Evolutionary conservation across 148 eudicot genomes (phyloP).

Genomic region (Pouteria glomerata): DNA sequence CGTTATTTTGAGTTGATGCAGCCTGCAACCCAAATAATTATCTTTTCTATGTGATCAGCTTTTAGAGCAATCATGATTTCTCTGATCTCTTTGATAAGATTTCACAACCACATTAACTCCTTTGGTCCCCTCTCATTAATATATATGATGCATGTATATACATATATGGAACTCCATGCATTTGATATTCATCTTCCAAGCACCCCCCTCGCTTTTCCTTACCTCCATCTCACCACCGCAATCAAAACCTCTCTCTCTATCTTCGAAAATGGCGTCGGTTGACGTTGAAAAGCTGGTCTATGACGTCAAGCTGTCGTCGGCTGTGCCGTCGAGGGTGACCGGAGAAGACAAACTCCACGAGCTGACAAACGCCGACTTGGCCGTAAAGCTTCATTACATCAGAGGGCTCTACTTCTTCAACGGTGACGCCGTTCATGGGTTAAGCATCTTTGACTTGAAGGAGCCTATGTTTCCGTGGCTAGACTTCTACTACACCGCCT

Average conservation of each 20-base stretch:
- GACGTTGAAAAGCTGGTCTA: slow-evolving; percentile 11
- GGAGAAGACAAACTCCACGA: slow-evolving; percentile 38
- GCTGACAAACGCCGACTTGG: slow-evolving; percentile 43
- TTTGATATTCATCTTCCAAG: no score
- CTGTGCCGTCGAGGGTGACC: slow-evolving; percentile 42
- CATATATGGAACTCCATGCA: no score
- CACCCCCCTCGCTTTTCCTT: no score
- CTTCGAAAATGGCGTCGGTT: slow-evolving; percentile 10
- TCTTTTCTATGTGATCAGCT: no score
- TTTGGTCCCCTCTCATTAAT: no score
- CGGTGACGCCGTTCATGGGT: slow-evolving; percentile 17
- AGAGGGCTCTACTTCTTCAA: slow-evolving; percentile 49
- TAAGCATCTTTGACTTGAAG: slow-evolving; percentile 26
- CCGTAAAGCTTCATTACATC: slow-evolving; percentile 60
- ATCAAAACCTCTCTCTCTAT: slow-evolving; percentile 7
- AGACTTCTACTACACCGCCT: slow-evolving; percentile 20
- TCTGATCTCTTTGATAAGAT: no score
- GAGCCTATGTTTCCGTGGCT: slow-evolving; percentile 33
- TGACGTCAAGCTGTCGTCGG: slow-evolving; percentile 43
- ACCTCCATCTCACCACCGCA: no score
- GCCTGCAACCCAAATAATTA: no score
- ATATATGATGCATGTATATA: no score
- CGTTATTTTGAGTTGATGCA: no score
- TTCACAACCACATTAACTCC: no score
- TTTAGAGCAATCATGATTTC: no score